phyloP scores from a whole-genome alignment of 2,329 filamentous ascomycete species.

The Cercospora brassicicola region DNA sequence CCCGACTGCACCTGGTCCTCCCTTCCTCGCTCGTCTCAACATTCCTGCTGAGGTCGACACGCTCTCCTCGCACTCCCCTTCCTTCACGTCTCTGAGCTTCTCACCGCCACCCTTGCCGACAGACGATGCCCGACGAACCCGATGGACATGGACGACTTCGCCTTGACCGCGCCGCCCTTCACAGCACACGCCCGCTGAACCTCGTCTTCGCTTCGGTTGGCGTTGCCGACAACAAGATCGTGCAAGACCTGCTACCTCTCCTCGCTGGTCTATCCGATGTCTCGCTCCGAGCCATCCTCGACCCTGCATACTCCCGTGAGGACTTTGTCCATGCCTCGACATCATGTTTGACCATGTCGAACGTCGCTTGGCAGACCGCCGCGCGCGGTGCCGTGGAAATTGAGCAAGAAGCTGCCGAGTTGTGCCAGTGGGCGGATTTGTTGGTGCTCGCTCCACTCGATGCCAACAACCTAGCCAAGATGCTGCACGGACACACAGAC shows the following conservation, averaged over 20 bases:
- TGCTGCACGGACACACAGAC: constrained; percentile 81
- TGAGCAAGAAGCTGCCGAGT: constrained; percentile 56
- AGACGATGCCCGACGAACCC: constrained; percentile 12
- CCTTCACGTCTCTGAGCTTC: not conserved
- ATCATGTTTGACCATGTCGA: constrained; percentile 37
- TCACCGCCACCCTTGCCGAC: not conserved
- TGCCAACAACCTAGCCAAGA: constrained; percentile 79
- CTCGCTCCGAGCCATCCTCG: constrained; percentile 39
- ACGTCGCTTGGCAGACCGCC: constrained; percentile 30
- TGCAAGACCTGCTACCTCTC: constrained; percentile 36
- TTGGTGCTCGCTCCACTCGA: constrained; percentile 82
- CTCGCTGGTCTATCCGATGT: constrained; percentile 38
- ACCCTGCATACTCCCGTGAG: constrained; percentile 36
- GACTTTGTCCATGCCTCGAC: constrained; percentile 38
- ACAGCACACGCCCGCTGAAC: constrained; percentile 33
- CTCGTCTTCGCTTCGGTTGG: constrained; percentile 41
- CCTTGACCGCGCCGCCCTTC: not conserved
- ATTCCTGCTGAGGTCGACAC: not conserved
- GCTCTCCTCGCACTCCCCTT: not conserved
- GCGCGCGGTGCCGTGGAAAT: constrained; percentile 33
- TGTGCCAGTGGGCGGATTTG: constrained; percentile 85
- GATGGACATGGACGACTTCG: constrained; percentile 4
- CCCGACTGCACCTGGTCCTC: not conserved
- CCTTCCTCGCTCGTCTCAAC: not conserved
- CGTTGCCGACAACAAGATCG: constrained; percentile 36